phyloP scores from a whole-genome alignment of 371 early-diverging fungal species.

The Mortierella sp. region DNA sequence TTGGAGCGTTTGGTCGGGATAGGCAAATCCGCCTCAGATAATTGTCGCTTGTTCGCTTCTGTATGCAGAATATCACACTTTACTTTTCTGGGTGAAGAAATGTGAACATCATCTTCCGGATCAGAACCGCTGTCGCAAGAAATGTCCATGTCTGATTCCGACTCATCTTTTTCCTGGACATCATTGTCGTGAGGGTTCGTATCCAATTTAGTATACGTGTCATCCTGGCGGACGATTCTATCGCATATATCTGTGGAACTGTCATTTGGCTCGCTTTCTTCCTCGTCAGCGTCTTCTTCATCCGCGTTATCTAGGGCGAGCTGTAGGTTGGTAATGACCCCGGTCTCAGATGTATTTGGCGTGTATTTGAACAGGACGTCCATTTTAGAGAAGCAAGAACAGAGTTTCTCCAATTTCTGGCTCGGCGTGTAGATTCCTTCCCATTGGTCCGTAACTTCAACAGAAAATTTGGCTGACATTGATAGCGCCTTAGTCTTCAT shows the following conservation, averaged over 20 bases:
- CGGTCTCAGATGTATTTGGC: background rate
- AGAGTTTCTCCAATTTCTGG: background rate
- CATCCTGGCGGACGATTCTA: too few species aligned
- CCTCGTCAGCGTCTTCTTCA: background rate
- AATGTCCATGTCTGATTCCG: slow-evolving; percentile 1
- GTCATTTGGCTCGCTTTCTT: too few species aligned
- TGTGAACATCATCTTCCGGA: background rate
- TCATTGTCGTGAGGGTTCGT: too few species aligned
- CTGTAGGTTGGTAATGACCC: background rate
- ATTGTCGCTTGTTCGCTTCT: background rate
- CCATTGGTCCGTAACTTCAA: background rate
- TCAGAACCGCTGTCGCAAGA: background rate
- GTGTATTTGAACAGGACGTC: background rate
- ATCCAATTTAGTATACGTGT: too few species aligned
- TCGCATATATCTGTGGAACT: too few species aligned
- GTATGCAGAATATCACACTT: background rate
- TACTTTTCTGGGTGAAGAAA: background rate
- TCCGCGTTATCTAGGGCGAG: background rate
- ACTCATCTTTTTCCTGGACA: background rate
- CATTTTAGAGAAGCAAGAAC: background rate
- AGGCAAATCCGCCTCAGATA: background rate
- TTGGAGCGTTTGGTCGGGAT: background rate
- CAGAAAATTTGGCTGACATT: background rate
- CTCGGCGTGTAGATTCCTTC: background rate
- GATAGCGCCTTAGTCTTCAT: background rate